phyloP scores from a whole-genome alignment of 2,329 filamentous ascomycete genomes.

The Sordariomycetes sp. region DNA sequence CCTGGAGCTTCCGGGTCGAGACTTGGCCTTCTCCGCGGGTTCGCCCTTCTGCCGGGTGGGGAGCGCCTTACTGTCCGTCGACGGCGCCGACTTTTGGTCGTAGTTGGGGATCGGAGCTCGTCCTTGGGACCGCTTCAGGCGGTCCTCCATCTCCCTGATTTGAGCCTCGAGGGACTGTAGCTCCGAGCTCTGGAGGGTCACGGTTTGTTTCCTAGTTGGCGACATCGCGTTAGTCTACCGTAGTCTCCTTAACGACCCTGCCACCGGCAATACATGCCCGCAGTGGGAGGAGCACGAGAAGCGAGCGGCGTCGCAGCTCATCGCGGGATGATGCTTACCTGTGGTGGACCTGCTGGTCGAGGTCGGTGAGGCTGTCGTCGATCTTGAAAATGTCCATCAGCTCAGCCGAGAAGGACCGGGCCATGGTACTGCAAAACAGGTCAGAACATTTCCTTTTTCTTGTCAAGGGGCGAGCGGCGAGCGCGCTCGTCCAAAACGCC shows the following conservation, averaged over 20 bases:
- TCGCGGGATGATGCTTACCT: slow-evolving; percentile 43
- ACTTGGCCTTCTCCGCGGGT: slow-evolving; percentile 20
- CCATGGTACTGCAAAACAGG: slow-evolving; percentile 57
- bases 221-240: neutral
- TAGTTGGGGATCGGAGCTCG: slow-evolving; percentile 1
- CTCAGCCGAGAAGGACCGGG: slow-evolving; percentile 75
- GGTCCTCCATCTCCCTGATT: slow-evolving; percentile 76
- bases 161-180: slow-evolving; percentile 77
- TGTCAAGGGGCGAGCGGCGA: neutral
- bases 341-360: slow-evolving; percentile 66
- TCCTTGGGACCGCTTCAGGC: slow-evolving; percentile 37
- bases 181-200: slow-evolving; percentile 65
- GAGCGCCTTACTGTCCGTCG: slow-evolving; percentile 9
- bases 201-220: slow-evolving; percentile 61
- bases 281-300: neutral
- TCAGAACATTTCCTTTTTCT: slow-evolving; percentile 1
- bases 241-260: neutral
- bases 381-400: slow-evolving; percentile 85
- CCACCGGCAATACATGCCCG: slow-evolving; percentile 4
- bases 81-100: slow-evolving; percentile 5
- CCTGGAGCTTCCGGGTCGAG: slow-evolving; percentile 40
- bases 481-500: neutral
- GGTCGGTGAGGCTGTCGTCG: slow-evolving; percentile 63
- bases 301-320: neutral
- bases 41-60: slow-evolving; percentile 10